Percentiles rank a stretch among this genome's conserved stretches.
These are phyloP conservation scores for Wickerhamiella bombiphila DNA, from an alignment of 805 yeast species.

Conservation along the genomic window DNA sequence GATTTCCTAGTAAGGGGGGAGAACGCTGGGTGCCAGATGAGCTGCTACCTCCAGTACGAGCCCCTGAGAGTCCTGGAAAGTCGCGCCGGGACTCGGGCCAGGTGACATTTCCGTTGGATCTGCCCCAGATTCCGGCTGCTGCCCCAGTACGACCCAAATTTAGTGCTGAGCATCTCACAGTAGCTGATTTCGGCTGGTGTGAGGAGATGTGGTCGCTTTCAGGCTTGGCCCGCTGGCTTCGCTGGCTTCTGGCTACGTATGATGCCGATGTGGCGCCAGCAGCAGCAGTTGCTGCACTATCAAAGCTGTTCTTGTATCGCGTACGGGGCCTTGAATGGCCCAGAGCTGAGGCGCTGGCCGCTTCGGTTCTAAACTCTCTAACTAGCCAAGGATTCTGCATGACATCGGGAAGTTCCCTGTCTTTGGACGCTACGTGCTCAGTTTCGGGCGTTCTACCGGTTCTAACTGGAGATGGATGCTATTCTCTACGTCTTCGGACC, in stretches of 20 bases:
- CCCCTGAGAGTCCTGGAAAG: slow-evolving; percentile 11
- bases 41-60: slow-evolving; percentile 13
- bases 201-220: slow-evolving; percentile 13
- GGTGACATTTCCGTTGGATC: too few species aligned
- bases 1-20: too few species aligned
- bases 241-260: slow-evolving; percentile 6
- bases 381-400: slow-evolving; percentile 12
- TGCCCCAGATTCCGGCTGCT: slow-evolving; percentile 16
- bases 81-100: too few species aligned
- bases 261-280: slow-evolving; percentile 12
- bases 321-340: slow-evolving; percentile 21
- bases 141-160: slow-evolving; percentile 12
- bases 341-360: slow-evolving; percentile 21
- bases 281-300: slow-evolving; percentile 10
- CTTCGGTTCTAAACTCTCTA: slow-evolving; percentile 18
- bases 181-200: slow-evolving; percentile 14
- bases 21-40: slow-evolving; percentile 8
- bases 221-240: slow-evolving; percentile 13
- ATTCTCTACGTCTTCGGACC: slow-evolving; percentile 13
- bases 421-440: slow-evolving; percentile 4
- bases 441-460: slow-evolving; percentile 24
- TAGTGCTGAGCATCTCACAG: slow-evolving; percentile 16
- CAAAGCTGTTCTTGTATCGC: slow-evolving; percentile 14
- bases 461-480: slow-evolving; percentile 25
- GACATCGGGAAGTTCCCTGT: slow-evolving; percentile 10